These are phyloP conservation scores for Alternaria novae-zelandiae DNA, from an alignment of 2,329 filamentous ascomycete genomes.

Conservation along the genomic window DNA sequence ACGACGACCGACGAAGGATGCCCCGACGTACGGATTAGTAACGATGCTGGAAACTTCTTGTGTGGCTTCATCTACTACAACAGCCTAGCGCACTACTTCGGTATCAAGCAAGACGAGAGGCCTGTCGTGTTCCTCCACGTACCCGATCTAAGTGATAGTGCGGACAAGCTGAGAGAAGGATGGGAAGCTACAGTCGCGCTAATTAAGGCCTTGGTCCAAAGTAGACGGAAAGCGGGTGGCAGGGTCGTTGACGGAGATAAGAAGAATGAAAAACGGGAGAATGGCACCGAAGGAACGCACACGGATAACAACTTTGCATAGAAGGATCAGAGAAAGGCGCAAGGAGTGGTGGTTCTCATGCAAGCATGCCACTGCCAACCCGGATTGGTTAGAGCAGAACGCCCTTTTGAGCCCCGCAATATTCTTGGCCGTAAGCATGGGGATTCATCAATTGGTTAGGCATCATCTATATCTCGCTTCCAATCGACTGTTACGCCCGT, in stretches of 20 bases:
- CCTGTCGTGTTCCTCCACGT: constrained; percentile 47
- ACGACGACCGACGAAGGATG: neutral
- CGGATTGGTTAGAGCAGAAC: neutral
- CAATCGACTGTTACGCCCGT: neutral
- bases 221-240: constrained; percentile 26
- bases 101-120: constrained; percentile 23
- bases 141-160: constrained; percentile 39
- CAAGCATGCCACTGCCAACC: neutral
- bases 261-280: neutral
- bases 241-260: constrained; percentile 7
- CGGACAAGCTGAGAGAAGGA: constrained; percentile 34
- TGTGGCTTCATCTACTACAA: constrained; percentile 49
- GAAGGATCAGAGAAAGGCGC: neutral
- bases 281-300: neutral
- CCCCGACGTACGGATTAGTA: constrained; percentile 37
- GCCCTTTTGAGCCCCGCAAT: neutral
- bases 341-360: neutral
- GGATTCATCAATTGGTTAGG: neutral
- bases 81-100: constrained; percentile 39
- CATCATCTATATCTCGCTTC: neutral
- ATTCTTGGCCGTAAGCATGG: neutral
- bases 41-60: constrained; percentile 46
- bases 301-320: constrained; percentile 23
- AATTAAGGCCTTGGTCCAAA: constrained; percentile 45
- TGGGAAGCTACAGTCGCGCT: constrained; percentile 39